These are phyloP conservation scores for Micractinium sp. DNA, from an alignment of 139 green algal genomes.

Conservation along the genomic window DNA sequence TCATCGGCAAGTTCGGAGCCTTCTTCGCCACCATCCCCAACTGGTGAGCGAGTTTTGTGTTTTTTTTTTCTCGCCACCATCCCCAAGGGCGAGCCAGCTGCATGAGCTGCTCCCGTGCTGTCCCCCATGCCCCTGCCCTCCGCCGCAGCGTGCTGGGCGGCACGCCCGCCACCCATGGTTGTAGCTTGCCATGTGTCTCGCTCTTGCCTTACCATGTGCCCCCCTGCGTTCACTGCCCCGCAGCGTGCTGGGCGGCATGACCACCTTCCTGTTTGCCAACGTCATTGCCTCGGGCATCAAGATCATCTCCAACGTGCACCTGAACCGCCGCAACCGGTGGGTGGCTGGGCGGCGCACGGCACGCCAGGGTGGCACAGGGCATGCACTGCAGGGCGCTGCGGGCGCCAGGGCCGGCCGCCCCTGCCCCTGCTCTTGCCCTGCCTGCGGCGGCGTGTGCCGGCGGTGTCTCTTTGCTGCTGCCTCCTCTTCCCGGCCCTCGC, in stretches of 20 bases:
- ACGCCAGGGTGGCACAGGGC: too few species aligned
- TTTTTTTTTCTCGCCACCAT: too few species aligned
- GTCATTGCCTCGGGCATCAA: slow-evolving; percentile 66
- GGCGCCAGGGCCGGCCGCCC: too few species aligned
- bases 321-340: slow-evolving; percentile 38
- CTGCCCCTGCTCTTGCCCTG: too few species aligned
- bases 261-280: slow-evolving; percentile 73
- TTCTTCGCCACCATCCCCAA: slow-evolving; percentile 84
- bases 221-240: not conserved
- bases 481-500: too few species aligned
- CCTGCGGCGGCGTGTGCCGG: too few species aligned
- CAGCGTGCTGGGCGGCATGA: slow-evolving; percentile 73
- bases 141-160: slow-evolving; percentile 61
- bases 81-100: too few species aligned
- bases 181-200: not conserved
- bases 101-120: too few species aligned
- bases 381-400: too few species aligned
- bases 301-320: slow-evolving; percentile 44
- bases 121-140: too few species aligned
- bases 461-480: too few species aligned
- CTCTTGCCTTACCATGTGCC: not conserved
- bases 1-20: slow-evolving; percentile 70
- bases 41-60: slow-evolving; percentile 23
- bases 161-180: slow-evolving; percentile 17
- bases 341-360: too few species aligned